Percentiles rank a stretch among this genome's conserved stretches.
Evolutionary conservation across 805 yeast species (phyloP).

Genomic region (Spencermartinsiella europaea): DNA sequence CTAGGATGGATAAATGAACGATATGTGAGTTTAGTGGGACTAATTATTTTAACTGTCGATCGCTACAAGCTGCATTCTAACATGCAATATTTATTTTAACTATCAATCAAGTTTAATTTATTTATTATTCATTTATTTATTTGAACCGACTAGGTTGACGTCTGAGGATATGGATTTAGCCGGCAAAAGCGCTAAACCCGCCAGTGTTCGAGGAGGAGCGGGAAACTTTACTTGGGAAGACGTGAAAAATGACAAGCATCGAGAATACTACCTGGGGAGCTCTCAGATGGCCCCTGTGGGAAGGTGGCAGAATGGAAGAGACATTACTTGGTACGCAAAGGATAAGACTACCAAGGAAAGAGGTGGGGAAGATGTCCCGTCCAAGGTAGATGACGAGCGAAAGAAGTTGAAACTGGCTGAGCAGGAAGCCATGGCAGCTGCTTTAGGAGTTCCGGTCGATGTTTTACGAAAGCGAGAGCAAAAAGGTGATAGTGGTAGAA

Average conservation of each 20-base stretch:
- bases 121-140: neutral
- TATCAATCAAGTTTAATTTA: neutral
- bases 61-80: no score
- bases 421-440: constrained; percentile 8
- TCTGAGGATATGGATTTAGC: constrained; percentile 11
- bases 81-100: no score
- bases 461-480: neutral
- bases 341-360: constrained; percentile 6
- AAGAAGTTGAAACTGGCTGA: constrained; percentile 8
- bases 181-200: constrained; percentile 7
- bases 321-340: constrained; percentile 25
- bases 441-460: constrained; percentile 5
- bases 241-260: constrained; percentile 24
- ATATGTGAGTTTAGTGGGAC: no score
- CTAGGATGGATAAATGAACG: no score
- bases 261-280: constrained; percentile 25
- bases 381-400: neutral
- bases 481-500: neutral
- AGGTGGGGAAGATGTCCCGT: neutral
- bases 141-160: neutral
- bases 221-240: constrained; percentile 25
- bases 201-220: constrained; percentile 9
- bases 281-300: constrained; percentile 28
- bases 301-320: constrained; percentile 21
- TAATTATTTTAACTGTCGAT: no score